phyloP scores from a whole-genome alignment of 768 basidiomycete genomes.

The Heimioporus sp. region DNA sequence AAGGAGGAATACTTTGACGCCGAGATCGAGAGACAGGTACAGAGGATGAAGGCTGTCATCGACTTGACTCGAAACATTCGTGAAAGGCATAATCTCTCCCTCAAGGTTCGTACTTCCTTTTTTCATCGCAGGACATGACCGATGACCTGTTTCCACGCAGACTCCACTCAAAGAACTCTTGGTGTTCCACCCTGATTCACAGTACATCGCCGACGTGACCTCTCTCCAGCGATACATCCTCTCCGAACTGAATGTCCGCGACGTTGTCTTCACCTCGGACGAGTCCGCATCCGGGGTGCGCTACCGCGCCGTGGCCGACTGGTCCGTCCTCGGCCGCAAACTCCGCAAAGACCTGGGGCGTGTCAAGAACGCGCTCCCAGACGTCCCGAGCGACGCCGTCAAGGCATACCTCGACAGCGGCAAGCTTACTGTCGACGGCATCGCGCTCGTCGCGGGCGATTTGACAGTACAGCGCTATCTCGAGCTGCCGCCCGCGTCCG shows the following conservation, averaged over 20 bases:
- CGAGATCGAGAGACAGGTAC: conserved; percentile 90
- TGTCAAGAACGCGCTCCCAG: conserved; percentile 85
- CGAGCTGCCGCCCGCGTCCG: conserved; percentile 61
- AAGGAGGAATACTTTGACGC: conserved; percentile 94
- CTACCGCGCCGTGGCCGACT: conserved; percentile 92
- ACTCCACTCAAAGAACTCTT: conserved; percentile 90
- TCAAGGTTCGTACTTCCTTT: conserved; percentile 61
- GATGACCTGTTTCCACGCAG: conserved; percentile 36
- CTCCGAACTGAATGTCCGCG: conserved; percentile 94
- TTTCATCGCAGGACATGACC: not conserved
- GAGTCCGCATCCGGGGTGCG: conserved; percentile 83
- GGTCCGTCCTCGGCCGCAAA: conserved; percentile 91
- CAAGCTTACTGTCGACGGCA: conserved; percentile 82
- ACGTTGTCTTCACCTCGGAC: conserved; percentile 85
- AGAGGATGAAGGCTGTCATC: conserved; percentile 93
- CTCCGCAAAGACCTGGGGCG: conserved; percentile 87
- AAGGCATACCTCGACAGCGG: conserved; percentile 74
- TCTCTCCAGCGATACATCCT: conserved; percentile 85
- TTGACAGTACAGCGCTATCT: conserved; percentile 89
- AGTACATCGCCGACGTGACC: conserved; percentile 83
- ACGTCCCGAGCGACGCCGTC: conserved; percentile 77
- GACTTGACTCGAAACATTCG: conserved; percentile 87
- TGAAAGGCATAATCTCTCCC: conserved; percentile 79
- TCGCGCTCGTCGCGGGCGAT: conserved; percentile 88
- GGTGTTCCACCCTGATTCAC: conserved; percentile 85